Percentiles rank a stretch among this genome's conserved stretches.
Conservation (phyloP, 2,329 filamentous ascomycete species). For the Pestalotiopsis sp. region DNA sequence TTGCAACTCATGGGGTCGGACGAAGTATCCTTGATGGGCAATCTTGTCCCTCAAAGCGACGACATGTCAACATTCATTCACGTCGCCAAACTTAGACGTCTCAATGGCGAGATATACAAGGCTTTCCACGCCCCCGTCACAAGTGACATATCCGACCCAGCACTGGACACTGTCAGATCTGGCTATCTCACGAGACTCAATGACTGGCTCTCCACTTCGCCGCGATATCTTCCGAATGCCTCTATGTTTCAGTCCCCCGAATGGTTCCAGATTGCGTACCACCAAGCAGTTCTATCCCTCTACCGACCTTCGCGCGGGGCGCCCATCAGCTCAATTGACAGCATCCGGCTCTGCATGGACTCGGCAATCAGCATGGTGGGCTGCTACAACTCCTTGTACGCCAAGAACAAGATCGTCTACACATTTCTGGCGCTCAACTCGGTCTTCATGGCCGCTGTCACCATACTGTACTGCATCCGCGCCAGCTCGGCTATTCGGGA, state of each 20-base stretch:
- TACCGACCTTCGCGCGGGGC: background rate
- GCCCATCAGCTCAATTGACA: conserved; percentile 11
- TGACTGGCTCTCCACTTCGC: background rate
- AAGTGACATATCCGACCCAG: background rate
- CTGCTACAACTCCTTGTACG: conserved; percentile 24
- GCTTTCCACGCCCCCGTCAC: background rate
- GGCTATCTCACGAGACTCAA: background rate
- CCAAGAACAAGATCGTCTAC: conserved; percentile 29
- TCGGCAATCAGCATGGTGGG: conserved; percentile 20
- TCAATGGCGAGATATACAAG: background rate
- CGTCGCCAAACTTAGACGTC: background rate
- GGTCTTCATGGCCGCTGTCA: conserved; percentile 30
- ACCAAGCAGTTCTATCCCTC: background rate
- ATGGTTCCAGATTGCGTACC: background rate
- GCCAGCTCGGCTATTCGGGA: conserved; percentile 19
- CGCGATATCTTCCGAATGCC: background rate
- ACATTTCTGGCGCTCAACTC: conserved; percentile 28
- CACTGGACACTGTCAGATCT: background rate
- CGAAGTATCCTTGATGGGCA: background rate
- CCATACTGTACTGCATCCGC: conserved; percentile 29
- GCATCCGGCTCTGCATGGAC: conserved; percentile 18
- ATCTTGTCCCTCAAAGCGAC: background rate
- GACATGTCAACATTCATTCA: background rate
- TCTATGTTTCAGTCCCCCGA: background rate
- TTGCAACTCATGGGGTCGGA: background rate